Percentiles rank a stretch among this genome's conserved stretches.
phyloP scores from a whole-genome alignment of 306 rosid genomes.

The Ziziphus jujuba region DNA sequence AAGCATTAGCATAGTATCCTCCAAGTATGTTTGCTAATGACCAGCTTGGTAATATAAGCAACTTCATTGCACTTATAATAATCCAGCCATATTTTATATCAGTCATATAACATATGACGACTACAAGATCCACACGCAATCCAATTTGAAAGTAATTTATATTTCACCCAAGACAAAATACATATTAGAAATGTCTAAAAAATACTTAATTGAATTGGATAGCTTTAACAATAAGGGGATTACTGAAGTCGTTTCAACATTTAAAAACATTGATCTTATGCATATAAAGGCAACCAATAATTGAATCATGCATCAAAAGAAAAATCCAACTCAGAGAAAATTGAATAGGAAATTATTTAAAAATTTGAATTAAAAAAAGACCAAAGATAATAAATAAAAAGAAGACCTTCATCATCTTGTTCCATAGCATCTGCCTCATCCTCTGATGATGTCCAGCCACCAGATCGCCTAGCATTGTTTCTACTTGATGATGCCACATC shows the following conservation, averaged over 20 bases:
- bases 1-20: background rate
- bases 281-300: background rate
- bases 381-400: background rate
- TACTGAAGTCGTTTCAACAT: background rate
- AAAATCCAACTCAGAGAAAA: constrained; percentile 6
- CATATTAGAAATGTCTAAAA: background rate
- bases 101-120: background rate
- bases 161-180: background rate
- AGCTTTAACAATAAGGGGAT: background rate
- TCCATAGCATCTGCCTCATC: constrained; percentile 86
- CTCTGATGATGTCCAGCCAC: constrained; percentile 93
- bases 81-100: background rate
- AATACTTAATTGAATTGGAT: background rate
- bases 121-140: constrained; percentile 14
- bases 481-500: constrained; percentile 81
- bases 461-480: constrained; percentile 34
- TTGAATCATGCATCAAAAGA: background rate
- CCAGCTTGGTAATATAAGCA: background rate
- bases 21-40: background rate
- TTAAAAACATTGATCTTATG: background rate
- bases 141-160: background rate
- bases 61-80: constrained; percentile 14
- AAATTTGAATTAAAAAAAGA: background rate
- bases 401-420: constrained; percentile 78
- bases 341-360: background rate